Percentiles rank a stretch among this genome's conserved stretches.
phyloP scores from a whole-genome alignment of 768 basidiomycete genomes.

The Xerocomus spinulosus region DNA sequence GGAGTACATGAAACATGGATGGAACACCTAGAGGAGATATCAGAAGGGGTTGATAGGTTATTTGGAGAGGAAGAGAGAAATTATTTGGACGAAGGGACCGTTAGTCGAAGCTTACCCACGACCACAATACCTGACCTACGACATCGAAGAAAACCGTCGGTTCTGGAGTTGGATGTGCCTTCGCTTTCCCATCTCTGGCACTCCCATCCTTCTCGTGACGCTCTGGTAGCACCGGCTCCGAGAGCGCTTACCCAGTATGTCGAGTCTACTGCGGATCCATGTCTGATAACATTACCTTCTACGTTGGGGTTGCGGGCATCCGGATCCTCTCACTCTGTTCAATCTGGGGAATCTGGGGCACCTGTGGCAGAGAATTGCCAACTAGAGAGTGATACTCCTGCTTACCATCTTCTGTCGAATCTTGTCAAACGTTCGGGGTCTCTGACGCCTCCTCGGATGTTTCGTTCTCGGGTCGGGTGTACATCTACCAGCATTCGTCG shows the following conservation, averaged over 20 bases:
- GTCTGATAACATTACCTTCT: slow-evolving; percentile 58
- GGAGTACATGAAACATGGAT: slow-evolving; percentile 55
- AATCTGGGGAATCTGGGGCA: slow-evolving; percentile 4
- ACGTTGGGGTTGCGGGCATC: slow-evolving; percentile 60
- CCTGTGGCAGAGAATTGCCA: slow-evolving; percentile 15
- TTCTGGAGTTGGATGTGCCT: slow-evolving; percentile 34
- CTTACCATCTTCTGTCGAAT: slow-evolving; percentile 58
- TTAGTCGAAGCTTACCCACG: slow-evolving; percentile 47
- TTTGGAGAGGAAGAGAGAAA: slow-evolving; percentile 33
- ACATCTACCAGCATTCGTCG: slow-evolving; percentile 32
- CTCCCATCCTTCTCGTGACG: slow-evolving; percentile 46
- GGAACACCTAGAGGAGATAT: slow-evolving; percentile 64
- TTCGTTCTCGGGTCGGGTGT: slow-evolving; percentile 32
- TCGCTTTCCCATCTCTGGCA: slow-evolving; percentile 41
- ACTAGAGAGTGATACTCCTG: slow-evolving; percentile 46
- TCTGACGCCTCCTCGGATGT: slow-evolving; percentile 27
- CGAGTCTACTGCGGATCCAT: slow-evolving; percentile 49
- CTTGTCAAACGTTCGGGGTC: slow-evolving; percentile 41
- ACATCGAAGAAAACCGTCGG: slow-evolving; percentile 44
- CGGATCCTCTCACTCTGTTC: slow-evolving; percentile 24
- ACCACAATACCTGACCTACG: slow-evolving; percentile 29
- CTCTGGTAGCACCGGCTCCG: slow-evolving; percentile 63
- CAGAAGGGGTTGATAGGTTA: slow-evolving; percentile 55
- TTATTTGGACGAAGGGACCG: slow-evolving; percentile 17
- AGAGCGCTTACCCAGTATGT: slow-evolving; percentile 74